Evolutionary conservation across 129 eudicot species (phyloP).

Genomic region (Helianthus tuberosus): DNA sequence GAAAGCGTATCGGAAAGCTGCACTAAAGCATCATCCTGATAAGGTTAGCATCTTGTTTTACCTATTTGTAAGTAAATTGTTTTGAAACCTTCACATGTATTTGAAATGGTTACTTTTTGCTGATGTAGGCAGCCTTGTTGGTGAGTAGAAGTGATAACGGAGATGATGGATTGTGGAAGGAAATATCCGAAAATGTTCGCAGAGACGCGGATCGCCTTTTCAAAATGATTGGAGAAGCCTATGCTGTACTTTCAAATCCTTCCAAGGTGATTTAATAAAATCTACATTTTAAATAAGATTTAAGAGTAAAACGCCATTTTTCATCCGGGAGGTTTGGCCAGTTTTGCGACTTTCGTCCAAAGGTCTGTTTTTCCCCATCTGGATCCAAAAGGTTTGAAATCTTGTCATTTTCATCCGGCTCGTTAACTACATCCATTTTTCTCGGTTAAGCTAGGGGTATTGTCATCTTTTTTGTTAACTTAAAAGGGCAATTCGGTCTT

Average conservation of each 20-base stretch:
- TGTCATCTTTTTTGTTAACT: too few species aligned
- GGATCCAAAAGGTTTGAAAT: too few species aligned
- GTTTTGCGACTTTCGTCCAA: too few species aligned
- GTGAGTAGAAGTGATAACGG: conserved; percentile 75
- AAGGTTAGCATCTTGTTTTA: conserved; percentile 52
- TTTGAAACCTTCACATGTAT: too few species aligned
- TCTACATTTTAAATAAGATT: neutral
- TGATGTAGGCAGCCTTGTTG: conserved; percentile 73
- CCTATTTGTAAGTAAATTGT: too few species aligned
- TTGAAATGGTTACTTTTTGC: neutral
- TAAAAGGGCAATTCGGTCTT: too few species aligned
- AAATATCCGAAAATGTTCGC: conserved; percentile 71
- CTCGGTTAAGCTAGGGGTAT: too few species aligned
- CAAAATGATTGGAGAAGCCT: conserved; percentile 98
- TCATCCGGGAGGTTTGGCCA: too few species aligned
- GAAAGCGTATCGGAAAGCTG: conserved; percentile 99
- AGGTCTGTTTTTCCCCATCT: too few species aligned
- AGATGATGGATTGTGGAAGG: conserved; percentile 85
- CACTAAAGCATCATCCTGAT: conserved; percentile 96
- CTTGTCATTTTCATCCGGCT: too few species aligned
- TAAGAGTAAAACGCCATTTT: neutral
- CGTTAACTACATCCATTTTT: too few species aligned
- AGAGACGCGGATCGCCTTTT: conserved; percentile 97
- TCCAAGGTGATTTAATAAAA: conserved; percentile 46
- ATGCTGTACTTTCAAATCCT: conserved; percentile 82